Conservation (phyloP, 2,329 filamentous ascomycete species). For the Exserohilum rostratum region DNA sequence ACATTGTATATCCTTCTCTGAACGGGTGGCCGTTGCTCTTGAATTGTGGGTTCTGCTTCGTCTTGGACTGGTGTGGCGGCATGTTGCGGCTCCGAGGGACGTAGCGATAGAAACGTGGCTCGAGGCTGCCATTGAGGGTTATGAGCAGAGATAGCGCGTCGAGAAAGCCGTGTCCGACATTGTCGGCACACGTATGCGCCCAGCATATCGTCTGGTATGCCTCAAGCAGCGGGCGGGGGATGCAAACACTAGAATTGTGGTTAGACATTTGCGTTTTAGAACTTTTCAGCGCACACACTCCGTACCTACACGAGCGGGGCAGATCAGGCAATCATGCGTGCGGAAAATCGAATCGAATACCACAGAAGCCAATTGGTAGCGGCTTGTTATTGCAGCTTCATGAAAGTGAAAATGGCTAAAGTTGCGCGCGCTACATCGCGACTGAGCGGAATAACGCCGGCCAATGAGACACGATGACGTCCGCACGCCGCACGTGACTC, state of each 20-base stretch:
- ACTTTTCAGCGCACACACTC: not conserved
- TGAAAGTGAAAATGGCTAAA: not conserved
- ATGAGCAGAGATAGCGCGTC: constrained; percentile 14
- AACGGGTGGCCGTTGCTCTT: constrained; percentile 6
- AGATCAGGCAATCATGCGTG: not conserved
- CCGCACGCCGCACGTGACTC: constrained; percentile 31
- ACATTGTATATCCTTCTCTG: constrained; percentile 2
- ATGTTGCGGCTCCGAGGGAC: constrained; percentile 14
- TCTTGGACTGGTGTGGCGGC: constrained; percentile 8
- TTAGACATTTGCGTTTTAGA: constrained; percentile 3
- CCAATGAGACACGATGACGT: constrained; percentile 18
- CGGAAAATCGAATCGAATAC: not conserved
- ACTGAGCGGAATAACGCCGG: constrained; percentile 9
- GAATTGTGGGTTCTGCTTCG: constrained; percentile 8
- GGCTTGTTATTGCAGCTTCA: not conserved
- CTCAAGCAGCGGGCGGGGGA: not conserved
- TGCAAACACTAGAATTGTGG: constrained; percentile 2
- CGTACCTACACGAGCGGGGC: not conserved
- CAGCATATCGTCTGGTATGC: constrained; percentile 30
- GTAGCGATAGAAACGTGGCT: constrained; percentile 43
- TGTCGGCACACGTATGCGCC: constrained; percentile 43
- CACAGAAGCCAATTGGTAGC: not conserved
- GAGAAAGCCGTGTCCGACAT: constrained; percentile 35
- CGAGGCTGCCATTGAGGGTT: constrained; percentile 38
- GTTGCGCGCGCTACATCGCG: constrained; percentile 5